Evolutionary conservation across 2,329 filamentous ascomycete species (phyloP), one percentile per base, ranked within the genome.

Genomic region (Podosphaera leucotricha): DNA sequence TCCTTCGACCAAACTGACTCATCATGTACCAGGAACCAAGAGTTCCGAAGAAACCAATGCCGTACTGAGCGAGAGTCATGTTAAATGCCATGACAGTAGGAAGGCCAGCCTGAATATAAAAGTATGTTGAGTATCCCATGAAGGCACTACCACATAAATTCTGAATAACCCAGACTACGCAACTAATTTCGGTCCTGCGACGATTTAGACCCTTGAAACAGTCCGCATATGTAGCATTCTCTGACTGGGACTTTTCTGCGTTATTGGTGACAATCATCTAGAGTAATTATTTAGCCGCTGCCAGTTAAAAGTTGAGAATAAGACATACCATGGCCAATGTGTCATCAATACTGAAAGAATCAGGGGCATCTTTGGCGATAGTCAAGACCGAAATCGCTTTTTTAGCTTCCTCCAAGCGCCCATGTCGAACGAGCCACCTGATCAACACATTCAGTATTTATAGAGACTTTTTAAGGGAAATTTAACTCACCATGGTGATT

Each of bases 251-350:
- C 55, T 81, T 70, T 58, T 92, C 85, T 10, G 92, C 64, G 0
- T 79, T 78, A 0, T 80, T 86, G 0, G 84, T 93, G 57, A 92
- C 82, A 1, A 84, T 74, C 80, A 93, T 92, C 44, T 44, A 38
- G 3, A 38, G 19, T 24, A 36, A 20, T 15, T 19, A 66, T 66
- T 30, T 59, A 44, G 51, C 57, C 47, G 52, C 1, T 53, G 38
- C 47, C 43, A 52, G 44, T 42, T 41, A 1, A 54, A 37, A 26
- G 6, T 1, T 20, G n/a, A 8, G n/a, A 26, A 26, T 18, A 38
- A 7, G 11, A 44, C 42, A n/a, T 15, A 44, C 42, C 82, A 92
- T 92, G 53, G 81, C 77, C 42, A 92, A 67, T 0, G 82, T 90
- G 61, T 90, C 82, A 49, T 92, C 80, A 10, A 80, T 72, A 28